Percentiles rank a stretch among this genome's conserved stretches.
phyloP scores from a whole-genome alignment of 2,329 filamentous ascomycete genomes.

The Leptographium galeiforme region DNA sequence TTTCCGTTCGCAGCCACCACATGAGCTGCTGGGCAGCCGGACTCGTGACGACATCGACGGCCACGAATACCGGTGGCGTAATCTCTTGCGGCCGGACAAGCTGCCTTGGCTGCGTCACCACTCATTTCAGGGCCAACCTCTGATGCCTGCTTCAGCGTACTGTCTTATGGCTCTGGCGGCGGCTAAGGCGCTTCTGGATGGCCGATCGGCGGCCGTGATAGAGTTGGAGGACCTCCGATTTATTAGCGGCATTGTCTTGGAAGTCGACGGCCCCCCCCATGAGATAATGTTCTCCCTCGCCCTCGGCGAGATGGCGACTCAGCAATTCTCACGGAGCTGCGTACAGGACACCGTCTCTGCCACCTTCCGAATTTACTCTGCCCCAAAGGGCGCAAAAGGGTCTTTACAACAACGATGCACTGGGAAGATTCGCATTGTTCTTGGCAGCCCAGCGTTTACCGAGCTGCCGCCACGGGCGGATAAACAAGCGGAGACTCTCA shows the following conservation, averaged over 20 bases:
- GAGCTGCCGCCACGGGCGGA: conserved; percentile 15
- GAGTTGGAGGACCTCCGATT: conserved; percentile 21
- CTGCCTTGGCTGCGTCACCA: conserved; percentile 15
- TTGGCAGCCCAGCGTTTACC: conserved; percentile 15
- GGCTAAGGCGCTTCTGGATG: conserved; percentile 16
- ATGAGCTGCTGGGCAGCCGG: conserved; percentile 11
- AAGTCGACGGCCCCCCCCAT: conserved; percentile 19
- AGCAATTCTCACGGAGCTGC: neutral
- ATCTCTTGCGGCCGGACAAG: conserved; percentile 7
- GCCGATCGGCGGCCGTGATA: conserved; percentile 14
- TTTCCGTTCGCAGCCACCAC: conserved; percentile 3
- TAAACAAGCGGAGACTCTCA: conserved; percentile 18
- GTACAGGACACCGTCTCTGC: neutral
- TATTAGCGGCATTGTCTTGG: conserved; percentile 19
- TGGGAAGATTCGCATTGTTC: conserved; percentile 18
- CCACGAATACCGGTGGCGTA: conserved; percentile 9
- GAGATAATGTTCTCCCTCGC: conserved; percentile 24
- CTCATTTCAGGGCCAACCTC: conserved; percentile 26
- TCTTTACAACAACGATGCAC: conserved; percentile 24
- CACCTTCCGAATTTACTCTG: conserved; percentile 21
- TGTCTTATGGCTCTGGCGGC: conserved; percentile 33
- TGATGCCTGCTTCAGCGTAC: conserved; percentile 34
- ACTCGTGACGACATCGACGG: conserved; percentile 9
- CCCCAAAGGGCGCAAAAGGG: conserved; percentile 17
- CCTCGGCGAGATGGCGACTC: conserved; percentile 6